Conservation (phyloP, 2,329 filamentous ascomycete genomes). For the Lachnum nothofagi region DNA sequence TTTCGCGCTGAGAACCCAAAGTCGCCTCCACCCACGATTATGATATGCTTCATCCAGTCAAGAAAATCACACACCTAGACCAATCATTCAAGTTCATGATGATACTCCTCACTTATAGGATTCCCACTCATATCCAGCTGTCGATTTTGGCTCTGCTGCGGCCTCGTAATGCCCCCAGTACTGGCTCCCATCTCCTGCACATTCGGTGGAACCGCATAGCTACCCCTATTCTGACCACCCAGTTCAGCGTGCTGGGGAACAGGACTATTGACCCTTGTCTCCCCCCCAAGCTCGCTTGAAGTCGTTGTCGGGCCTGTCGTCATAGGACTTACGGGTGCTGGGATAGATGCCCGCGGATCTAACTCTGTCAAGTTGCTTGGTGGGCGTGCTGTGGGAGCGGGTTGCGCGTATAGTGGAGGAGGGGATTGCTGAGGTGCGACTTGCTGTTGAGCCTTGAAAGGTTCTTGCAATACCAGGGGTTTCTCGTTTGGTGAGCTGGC, state of each 20-base stretch:
- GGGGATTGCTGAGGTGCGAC: not conserved
- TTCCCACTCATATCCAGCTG: constrained; percentile 19
- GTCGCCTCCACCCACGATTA: no score
- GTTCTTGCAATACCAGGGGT: not conserved
- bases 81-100: not conserved
- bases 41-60: no score
- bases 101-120: constrained; percentile 18
- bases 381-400: constrained; percentile 1
- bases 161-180: constrained; percentile 1
- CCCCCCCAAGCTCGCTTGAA: not conserved
- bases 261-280: not conserved
- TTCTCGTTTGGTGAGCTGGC: not conserved
- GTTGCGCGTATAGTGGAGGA: constrained; percentile 13
- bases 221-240: not conserved
- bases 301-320: not conserved
- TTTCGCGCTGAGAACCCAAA: no score
- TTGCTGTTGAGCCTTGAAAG: not conserved
- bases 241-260: not conserved
- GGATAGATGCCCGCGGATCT: not conserved
- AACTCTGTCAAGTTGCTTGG: constrained; percentile 11
- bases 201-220: not conserved
- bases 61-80: no score
- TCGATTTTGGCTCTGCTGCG: constrained; percentile 2
- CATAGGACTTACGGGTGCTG: constrained; percentile 1
- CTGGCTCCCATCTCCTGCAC: constrained; percentile 3